Base-by-base conservation (phyloP, 306 rosid genomes). In the Castanea crenata region DNA sequence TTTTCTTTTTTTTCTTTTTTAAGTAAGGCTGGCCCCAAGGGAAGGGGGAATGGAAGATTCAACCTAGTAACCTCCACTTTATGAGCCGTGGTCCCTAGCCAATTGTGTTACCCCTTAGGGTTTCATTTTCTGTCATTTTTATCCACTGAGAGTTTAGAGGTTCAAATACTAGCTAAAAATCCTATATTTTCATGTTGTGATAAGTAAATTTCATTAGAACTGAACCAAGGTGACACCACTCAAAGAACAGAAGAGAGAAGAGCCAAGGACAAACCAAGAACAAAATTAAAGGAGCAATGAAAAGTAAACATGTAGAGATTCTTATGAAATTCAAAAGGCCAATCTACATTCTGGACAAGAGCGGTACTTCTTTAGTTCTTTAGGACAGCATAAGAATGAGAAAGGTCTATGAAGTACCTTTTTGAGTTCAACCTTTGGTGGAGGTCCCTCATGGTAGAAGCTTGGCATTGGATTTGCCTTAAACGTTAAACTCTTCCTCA, bases 391-490 rank as follows among this genome's bases (percentile, higher is more conserved):
- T 23, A 67, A 74, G 81, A 83, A 83, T 31, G 34, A 41, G 71
- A 59, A 75, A 51, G 54, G 55, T 69, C 13, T 57, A 7, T 21
- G 32, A 52, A 57, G 58, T 84, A 96, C 99, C 99, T 93, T 96
- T 84, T 92, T 96, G 70, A 96, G 85, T 85, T 91, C 98, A 86
- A 74, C 92, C 91, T 91, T 93, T 13, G 98, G 91, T 76, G 99
- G 99, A 86, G 97, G 98, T 4, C 97, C 98, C 78, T 96, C 99
- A 4, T 93, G 87, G 89, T 96, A 96, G 90, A 96, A 96, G 86
- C 90, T 89, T 27, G 99, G 99, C 99, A 96, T 93, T 56, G 97
- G 99, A 76, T 58, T 96, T 82, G 99, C 99, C 88, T 90, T 96
- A 81, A 96, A 96, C 80, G 6, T 86, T 83, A 96, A 90, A 86